Evolutionary conservation across 306 rosid genomes (phyloP).

Genomic region (Spatholobus suberectus): DNA sequence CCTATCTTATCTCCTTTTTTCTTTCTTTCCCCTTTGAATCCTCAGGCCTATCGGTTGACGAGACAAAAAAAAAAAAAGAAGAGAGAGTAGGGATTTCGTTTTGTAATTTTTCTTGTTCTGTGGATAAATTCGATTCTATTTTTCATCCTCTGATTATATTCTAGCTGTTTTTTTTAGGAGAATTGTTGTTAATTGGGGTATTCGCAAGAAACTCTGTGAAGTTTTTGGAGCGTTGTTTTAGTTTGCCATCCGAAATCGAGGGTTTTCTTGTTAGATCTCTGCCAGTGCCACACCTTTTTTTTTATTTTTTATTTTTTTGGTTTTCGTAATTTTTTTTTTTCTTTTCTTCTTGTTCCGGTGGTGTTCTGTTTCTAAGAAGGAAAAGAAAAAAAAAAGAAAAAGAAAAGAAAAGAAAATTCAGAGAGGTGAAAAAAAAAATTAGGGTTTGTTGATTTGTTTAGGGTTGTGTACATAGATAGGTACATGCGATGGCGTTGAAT

Average conservation of each 20-base stretch:
- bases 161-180: constrained; percentile 36
- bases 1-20: not conserved
- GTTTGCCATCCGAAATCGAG: constrained; percentile 93
- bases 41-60: constrained; percentile 32
- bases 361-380: constrained; percentile 12
- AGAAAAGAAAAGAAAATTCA: too few species aligned
- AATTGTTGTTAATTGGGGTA: constrained; percentile 35
- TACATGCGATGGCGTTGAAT: constrained; percentile 51
- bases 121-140: constrained; percentile 51
- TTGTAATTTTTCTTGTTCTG: constrained; percentile 41
- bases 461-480: constrained; percentile 40
- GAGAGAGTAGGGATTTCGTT: constrained; percentile 30
- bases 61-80: not conserved
- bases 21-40: not conserved
- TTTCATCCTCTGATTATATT: constrained; percentile 33
- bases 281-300: constrained; percentile 5
- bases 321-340: not conserved
- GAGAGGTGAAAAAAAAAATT: not conserved
- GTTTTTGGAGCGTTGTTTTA: constrained; percentile 96
- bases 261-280: constrained; percentile 81
- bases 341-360: not conserved
- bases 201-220: constrained; percentile 78
- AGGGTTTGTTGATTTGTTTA: constrained; percentile 45
- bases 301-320: not conserved
- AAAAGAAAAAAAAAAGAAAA: not conserved